phyloP scores from a whole-genome alignment of 768 basidiomycete species.

The Boletellus ananiceps region DNA sequence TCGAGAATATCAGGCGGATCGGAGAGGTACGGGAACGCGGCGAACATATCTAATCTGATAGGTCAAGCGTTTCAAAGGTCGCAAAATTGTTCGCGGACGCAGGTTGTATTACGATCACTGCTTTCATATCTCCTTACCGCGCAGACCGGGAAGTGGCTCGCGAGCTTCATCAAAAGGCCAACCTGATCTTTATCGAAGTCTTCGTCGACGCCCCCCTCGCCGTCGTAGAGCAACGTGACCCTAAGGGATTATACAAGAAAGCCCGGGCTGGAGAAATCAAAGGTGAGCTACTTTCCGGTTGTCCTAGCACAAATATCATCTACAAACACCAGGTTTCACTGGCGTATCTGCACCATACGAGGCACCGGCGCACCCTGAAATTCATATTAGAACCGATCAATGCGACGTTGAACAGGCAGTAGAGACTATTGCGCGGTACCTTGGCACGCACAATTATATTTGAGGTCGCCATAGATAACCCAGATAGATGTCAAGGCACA shows the following conservation, averaged over 20 bases:
- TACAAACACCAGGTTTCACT: constrained; percentile 75
- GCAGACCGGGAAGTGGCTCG: constrained; percentile 82
- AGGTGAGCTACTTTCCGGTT: constrained; percentile 46
- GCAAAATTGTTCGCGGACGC: constrained; percentile 92
- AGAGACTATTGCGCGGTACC: constrained; percentile 72
- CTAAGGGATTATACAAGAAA: constrained; percentile 97
- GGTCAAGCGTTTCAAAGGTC: constrained; percentile 49
- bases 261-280: constrained; percentile 94
- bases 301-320: constrained; percentile 5
- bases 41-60: constrained; percentile 9
- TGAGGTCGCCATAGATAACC: constrained; percentile 22
- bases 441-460: constrained; percentile 61
- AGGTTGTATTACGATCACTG: constrained; percentile 81
- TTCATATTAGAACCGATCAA: constrained; percentile 88
- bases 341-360: constrained; percentile 98
- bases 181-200: constrained; percentile 87
- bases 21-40: constrained; percentile 64
- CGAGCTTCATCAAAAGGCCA: constrained; percentile 67
- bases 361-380: constrained; percentile 76
- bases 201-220: constrained; percentile 89
- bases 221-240: constrained; percentile 89
- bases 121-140: constrained; percentile 98
- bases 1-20: constrained; percentile 94
- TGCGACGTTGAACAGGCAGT: constrained; percentile 76
- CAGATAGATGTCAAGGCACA: constrained; percentile 8